Percentiles rank a stretch among this genome's conserved stretches.
Conservation (phyloP, 768 basidiomycete species). For the Amanita rubescens region DNA sequence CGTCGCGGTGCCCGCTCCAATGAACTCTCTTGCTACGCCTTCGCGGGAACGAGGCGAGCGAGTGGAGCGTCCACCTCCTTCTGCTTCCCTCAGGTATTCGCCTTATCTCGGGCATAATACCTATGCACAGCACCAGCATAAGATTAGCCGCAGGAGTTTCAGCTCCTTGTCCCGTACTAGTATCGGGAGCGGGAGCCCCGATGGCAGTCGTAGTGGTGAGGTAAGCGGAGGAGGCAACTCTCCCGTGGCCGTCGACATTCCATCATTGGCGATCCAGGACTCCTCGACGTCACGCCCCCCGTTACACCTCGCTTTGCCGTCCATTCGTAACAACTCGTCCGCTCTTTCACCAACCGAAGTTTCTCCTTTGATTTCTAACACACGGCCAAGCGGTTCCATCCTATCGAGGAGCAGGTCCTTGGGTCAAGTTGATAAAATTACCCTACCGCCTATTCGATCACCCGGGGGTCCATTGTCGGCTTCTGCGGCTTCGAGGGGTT, state of each 20-base stretch:
- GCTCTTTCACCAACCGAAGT: background rate
- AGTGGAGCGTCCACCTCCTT: conserved; percentile 4
- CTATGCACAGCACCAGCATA: conserved; percentile 21
- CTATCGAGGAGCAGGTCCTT: conserved; percentile 1
- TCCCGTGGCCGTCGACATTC: conserved; percentile 15
- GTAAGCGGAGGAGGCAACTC: background rate
- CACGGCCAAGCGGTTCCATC: conserved; percentile 2
- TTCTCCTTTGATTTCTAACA: conserved; percentile 8
- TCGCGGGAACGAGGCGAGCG: conserved; percentile 2
- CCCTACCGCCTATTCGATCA: conserved; percentile 33
- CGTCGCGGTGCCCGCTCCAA: background rate
- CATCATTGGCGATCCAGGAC: conserved; percentile 14
- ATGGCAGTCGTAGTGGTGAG: conserved; percentile 2
- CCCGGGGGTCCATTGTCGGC: conserved; percentile 19
- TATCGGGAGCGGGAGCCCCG: conserved; percentile 2
- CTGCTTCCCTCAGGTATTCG: conserved; percentile 8
- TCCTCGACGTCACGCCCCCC: conserved; percentile 5
- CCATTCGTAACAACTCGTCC: background rate
- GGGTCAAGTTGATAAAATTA: conserved; percentile 17
- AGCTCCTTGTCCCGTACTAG: conserved; percentile 5
- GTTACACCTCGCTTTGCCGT: conserved; percentile 8
- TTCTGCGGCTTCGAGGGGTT: conserved; percentile 17
- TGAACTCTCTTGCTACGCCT: background rate
- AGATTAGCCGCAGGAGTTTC: conserved; percentile 10
- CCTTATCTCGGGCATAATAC: conserved; percentile 8